Conservation (phyloP, 345 rosid genomes). For the Acer negundo region DNA sequence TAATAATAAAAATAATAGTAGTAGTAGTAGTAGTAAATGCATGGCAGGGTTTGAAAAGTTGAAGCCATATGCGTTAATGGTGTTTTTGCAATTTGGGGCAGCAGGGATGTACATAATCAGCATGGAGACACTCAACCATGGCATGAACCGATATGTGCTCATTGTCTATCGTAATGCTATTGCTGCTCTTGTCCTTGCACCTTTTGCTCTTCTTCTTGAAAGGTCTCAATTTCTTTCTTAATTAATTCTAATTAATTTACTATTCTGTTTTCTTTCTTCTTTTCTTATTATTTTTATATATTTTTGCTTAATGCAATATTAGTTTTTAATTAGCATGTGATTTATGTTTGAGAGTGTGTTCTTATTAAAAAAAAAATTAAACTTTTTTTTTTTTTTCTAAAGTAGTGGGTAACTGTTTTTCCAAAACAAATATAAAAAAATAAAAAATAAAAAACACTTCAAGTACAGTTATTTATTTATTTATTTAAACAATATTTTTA, state of each 20-base stretch:
- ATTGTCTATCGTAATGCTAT: constrained; percentile 72
- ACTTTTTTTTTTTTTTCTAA: no score
- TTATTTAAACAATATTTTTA: no score
- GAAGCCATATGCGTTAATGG: constrained; percentile 71
- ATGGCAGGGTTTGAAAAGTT: constrained; percentile 21
- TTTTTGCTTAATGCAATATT: no score
- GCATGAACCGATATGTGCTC: constrained; percentile 76
- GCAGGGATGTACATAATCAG: constrained; percentile 69
- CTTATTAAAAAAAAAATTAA: no score
- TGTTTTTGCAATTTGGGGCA: constrained; percentile 63
- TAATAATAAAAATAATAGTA: no score
- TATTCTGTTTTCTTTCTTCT: background rate
- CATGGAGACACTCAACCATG: constrained; percentile 61
- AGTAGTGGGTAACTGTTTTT: no score
- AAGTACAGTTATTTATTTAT: no score
- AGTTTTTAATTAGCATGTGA: no score
- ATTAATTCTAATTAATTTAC: no score
- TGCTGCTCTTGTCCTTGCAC: constrained; percentile 73
- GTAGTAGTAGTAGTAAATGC: background rate
- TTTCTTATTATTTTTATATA: background rate
- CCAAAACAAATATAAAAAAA: no score
- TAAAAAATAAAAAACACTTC: no score
- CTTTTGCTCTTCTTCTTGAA: constrained; percentile 75
- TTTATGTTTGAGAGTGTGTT: no score
- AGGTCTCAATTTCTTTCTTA: constrained; percentile 30